Conservation (phyloP, 345 rosid species). For the Abelmoschus esculentus region DNA sequence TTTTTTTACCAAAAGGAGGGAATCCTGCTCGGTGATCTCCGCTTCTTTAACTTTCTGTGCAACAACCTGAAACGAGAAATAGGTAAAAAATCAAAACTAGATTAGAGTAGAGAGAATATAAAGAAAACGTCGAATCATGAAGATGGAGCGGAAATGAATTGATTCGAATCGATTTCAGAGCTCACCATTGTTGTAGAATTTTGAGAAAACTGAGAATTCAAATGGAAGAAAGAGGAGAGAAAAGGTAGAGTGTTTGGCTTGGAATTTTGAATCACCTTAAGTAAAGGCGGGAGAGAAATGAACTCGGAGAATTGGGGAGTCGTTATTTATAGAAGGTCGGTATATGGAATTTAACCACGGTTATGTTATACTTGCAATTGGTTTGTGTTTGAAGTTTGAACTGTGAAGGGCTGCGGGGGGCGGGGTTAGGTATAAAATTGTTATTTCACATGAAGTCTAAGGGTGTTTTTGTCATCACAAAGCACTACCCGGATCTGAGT, state of each 20-base stretch:
- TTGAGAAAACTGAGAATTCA: not conserved
- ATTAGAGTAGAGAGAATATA: not conserved
- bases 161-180: not conserved
- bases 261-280: conserved; percentile 21
- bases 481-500: not conserved
- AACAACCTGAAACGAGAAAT: conserved; percentile 44
- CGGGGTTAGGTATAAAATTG: not conserved
- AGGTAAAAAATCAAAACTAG: not conserved
- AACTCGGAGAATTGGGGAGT: not conserved
- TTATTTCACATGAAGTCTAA: not conserved
- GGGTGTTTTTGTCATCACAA: not conserved
- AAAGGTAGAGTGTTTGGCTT: conserved; percentile 11
- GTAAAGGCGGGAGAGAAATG: conserved; percentile 22
- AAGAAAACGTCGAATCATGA: not conserved
- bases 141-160: not conserved
- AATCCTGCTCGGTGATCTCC: conserved; percentile 94
- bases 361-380: not conserved
- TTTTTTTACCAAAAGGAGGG: conserved; percentile 78
- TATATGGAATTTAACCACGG: not conserved
- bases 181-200: conserved; percentile 43
- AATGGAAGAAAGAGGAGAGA: conserved; percentile 1
- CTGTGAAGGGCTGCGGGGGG: not conserved
- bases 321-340: conserved; percentile 13
- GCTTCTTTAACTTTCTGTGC: conserved; percentile 84
- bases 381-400: not conserved